Evolutionary conservation across 176 grass and related monocot genomes (phyloP).

Genomic region (Triticum aestivum): IWGSC_CS_RefSeq_v2.1 NC_057806.1:661476089-661476588

Average conservation of each 20-base stretch:
- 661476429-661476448: background rate
- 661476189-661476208: constrained; percentile 19
- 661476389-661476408: background rate
- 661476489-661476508: background rate
- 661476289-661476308: background rate
- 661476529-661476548: too few relatives aligned
- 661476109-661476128: background rate
- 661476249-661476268: constrained; percentile 11
- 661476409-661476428: background rate
- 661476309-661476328: background rate
- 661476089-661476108: background rate
- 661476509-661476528: background rate
- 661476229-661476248: background rate
- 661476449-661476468: background rate
- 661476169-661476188: constrained; percentile 25
- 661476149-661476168: background rate
- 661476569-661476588: too few relatives aligned
- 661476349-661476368: background rate
- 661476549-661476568: too few relatives aligned
- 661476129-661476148: too few relatives aligned
- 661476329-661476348: background rate
- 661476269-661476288: background rate
- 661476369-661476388: background rate
- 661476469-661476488: background rate
- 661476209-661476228: background rate